Conservation (phyloP, 1,284 basidiomycete genomes). For the Cutaneotrichosporon cavernicola region DNA sequence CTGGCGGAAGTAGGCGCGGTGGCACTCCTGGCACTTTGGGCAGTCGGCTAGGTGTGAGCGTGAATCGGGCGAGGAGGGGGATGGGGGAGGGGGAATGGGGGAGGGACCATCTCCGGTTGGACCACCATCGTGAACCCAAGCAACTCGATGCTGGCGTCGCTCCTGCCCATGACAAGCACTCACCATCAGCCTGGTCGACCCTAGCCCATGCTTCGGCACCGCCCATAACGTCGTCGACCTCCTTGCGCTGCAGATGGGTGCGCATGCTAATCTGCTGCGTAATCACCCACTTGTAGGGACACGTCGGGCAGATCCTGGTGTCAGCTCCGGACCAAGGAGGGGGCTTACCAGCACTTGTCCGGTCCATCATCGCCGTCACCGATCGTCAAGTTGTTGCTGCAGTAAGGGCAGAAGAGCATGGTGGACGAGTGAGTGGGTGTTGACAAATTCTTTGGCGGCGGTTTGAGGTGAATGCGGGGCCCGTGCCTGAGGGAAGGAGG, state of each 20-base stretch:
- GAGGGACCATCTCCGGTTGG: background rate
- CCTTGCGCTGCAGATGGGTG: constrained; percentile 76
- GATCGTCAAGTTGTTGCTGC: constrained; percentile 86
- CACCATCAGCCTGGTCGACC: constrained; percentile 83
- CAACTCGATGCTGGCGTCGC: too few species aligned
- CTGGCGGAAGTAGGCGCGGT: constrained; percentile 87
- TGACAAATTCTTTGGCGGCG: constrained; percentile 1
- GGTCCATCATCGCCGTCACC: constrained; percentile 45
- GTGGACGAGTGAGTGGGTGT: background rate
- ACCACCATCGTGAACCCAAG: too few species aligned
- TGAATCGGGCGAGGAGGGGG: background rate
- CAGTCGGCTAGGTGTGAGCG: constrained; percentile 55
- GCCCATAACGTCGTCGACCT: constrained; percentile 89
- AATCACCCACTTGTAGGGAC: constrained; percentile 93
- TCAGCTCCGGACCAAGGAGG: background rate
- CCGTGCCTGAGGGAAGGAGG: background rate
- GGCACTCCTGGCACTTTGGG: constrained; percentile 82
- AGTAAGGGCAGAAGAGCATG: constrained; percentile 95
- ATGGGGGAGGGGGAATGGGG: too few species aligned
- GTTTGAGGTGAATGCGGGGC: background rate
- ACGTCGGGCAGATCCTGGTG: constrained; percentile 88
- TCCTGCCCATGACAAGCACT: constrained; percentile 26
- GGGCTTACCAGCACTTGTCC: constrained; percentile 50
- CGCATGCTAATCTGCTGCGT: constrained; percentile 72
- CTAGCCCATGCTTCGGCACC: constrained; percentile 94